A percentile compares a stretch with the other conserved stretches of the same genome.
phyloP scores from a whole-genome alignment of 441 rosid species.

The Hypseocharis bilobata region DNA sequence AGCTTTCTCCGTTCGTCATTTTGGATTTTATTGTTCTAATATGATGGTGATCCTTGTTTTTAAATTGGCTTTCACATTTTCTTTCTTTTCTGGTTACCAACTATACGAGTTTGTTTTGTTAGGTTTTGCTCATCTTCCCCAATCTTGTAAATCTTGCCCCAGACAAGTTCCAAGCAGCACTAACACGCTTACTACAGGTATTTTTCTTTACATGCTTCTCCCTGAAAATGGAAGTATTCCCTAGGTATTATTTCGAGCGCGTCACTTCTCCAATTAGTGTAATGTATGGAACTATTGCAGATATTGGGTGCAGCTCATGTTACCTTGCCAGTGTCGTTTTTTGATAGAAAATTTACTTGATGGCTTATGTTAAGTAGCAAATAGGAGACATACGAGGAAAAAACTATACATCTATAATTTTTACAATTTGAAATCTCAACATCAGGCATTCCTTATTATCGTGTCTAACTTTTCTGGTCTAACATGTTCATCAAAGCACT shows the following conservation, averaged over 20 bases:
- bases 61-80: not conserved
- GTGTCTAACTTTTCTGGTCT: no score
- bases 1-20: not conserved
- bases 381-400: no score
- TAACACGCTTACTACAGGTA: conserved; percentile 74
- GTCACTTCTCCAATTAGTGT: no score
- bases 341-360: no score
- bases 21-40: no score
- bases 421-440: no score
- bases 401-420: no score
- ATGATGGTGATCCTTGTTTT: not conserved
- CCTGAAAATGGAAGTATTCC: not conserved
- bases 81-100: not conserved
- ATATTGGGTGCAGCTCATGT: no score
- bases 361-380: no score
- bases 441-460: no score
- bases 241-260: not conserved
- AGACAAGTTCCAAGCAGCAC: conserved; percentile 78
- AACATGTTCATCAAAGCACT: not conserved
- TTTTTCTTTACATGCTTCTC: conserved; percentile 14
- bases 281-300: no score
- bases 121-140: conserved; percentile 67
- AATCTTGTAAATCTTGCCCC: conserved; percentile 69
- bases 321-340: no score
- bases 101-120: conserved; percentile 18